phyloP scores from a whole-genome alignment of 352 stramenopile species.

The Elongisporangium senticosum region DNA sequence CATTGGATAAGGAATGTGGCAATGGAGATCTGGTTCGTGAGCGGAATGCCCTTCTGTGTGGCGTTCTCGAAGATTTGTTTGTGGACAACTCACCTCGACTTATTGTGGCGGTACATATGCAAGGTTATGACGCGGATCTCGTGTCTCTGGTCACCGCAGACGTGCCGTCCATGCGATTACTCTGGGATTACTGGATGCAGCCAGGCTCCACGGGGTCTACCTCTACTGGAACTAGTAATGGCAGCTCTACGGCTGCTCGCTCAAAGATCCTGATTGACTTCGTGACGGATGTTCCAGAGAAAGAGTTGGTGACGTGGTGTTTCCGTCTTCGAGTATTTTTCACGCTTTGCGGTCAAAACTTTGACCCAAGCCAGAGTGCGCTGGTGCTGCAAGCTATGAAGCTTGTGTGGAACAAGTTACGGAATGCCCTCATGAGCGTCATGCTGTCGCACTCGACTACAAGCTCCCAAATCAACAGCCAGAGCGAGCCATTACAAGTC shows the following conservation, averaged over 20 bases:
- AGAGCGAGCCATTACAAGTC: conserved; percentile 4
- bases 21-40: conserved; percentile 2
- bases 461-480: conserved; percentile 6
- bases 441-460: conserved; percentile 3
- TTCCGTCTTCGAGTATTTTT: conserved; percentile 53
- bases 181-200: conserved; percentile 59
- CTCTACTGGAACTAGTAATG: background rate
- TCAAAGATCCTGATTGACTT: conserved; percentile 56
- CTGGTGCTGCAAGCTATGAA: conserved; percentile 46
- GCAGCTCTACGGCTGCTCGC: background rate
- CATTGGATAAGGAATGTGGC: conserved; percentile 1
- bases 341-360: conserved; percentile 36
- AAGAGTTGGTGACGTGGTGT: conserved; percentile 42
- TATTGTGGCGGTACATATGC: conserved; percentile 34
- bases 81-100: conserved; percentile 28
- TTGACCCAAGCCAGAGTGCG: conserved; percentile 25
- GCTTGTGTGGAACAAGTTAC: conserved; percentile 53
- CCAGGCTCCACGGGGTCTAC: background rate
- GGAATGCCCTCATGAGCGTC: conserved; percentile 14
- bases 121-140: conserved; percentile 40
- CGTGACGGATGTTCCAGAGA: conserved; percentile 32
- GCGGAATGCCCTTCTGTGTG: conserved; percentile 17
- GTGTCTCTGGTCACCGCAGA: conserved; percentile 23
- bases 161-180: conserved; percentile 31
- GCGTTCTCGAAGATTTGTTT: conserved; percentile 29